Percentiles rank a stretch among this genome's conserved stretches.
phyloP scores from a whole-genome alignment of 441 rosid genomes.

The Codiaeum variegatum region DNA sequence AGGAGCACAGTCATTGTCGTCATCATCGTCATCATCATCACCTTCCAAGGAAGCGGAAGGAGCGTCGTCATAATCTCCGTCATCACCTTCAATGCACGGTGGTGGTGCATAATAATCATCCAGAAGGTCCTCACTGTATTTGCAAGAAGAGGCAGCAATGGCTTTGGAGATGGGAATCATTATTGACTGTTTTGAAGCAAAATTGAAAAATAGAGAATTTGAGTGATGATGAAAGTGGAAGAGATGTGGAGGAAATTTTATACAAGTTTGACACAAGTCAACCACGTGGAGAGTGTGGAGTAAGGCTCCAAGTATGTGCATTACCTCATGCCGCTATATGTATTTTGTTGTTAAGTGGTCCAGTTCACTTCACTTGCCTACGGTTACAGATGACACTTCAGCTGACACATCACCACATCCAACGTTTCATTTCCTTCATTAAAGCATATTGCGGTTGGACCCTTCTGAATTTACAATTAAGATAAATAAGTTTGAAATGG shows the following conservation, averaged over 20 bases:
- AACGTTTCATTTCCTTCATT: background rate
- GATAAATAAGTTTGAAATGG: no score
- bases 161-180: background rate
- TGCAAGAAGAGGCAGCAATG: background rate
- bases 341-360: background rate
- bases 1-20: background rate
- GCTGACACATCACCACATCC: background rate
- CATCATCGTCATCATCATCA: conserved; percentile 8
- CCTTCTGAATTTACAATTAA: no score
- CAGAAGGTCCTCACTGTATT: background rate
- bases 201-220: background rate
- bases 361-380: background rate
- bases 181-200: background rate
- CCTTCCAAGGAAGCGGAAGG: conserved; percentile 17
- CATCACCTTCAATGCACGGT: background rate
- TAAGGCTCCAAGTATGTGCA: background rate
- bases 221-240: background rate
- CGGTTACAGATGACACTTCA: background rate
- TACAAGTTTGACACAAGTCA: background rate
- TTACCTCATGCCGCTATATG: background rate
- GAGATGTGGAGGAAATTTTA: background rate
- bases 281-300: conserved; percentile 7
- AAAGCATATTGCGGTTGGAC: no score
- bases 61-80: conserved; percentile 14
- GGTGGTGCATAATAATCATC: background rate